Evolutionary conservation across 306 rosid genomes (phyloP).

Genomic region (Malus orientalis): DNA sequence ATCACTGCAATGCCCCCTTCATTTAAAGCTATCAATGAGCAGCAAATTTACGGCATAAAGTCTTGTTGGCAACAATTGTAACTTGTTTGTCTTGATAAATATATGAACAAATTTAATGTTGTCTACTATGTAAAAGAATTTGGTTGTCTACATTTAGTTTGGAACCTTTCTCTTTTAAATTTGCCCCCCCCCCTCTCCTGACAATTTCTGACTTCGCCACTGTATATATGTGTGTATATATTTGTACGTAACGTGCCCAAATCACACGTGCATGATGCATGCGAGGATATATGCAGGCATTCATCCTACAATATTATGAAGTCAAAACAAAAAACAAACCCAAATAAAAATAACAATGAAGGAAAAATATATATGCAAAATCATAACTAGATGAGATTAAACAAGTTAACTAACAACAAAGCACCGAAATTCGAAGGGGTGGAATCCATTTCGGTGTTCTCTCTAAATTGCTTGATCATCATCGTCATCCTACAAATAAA

Average conservation of each 20-base stretch:
- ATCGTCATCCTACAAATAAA: not conserved
- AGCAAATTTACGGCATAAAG: too few relatives aligned
- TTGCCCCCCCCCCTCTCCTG: too few relatives aligned
- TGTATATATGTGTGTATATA: not conserved
- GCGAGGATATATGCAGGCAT: not conserved
- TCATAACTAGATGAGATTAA: not conserved
- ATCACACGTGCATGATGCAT: not conserved
- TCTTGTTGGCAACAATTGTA: too few relatives aligned
- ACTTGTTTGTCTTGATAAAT: too few relatives aligned
- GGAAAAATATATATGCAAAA: not conserved
- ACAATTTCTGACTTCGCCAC: too few relatives aligned
- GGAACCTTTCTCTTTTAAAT: too few relatives aligned
- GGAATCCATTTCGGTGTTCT: not conserved
- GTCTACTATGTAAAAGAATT: too few relatives aligned
- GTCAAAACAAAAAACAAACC: not conserved
- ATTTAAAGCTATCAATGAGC: too few relatives aligned
- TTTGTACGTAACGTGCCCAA: too few relatives aligned
- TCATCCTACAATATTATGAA: not conserved
- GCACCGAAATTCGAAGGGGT: not conserved
- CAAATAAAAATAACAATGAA: not conserved
- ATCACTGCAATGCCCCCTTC: too few relatives aligned
- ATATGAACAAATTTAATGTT: too few relatives aligned
- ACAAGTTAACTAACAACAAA: not conserved
- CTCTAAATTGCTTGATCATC: not conserved
- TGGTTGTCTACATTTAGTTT: too few relatives aligned